Evolutionary conservation across 176 grass and related monocot genomes (phyloP).

Genomic region (Raddia distichophylla): DNA sequence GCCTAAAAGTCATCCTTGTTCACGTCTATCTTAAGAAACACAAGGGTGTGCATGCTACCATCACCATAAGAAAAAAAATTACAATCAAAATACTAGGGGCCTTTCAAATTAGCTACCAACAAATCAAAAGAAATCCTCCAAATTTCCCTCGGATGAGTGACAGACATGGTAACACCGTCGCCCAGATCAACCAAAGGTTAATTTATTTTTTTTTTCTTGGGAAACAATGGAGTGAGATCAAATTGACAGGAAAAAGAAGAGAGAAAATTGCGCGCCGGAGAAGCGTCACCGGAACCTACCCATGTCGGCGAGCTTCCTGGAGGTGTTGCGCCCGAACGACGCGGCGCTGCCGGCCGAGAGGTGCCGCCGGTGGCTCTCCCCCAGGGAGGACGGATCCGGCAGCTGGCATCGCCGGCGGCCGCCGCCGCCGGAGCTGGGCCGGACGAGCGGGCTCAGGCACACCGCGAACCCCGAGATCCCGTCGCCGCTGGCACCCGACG

Average conservation of each 20-base stretch:
- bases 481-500: conserved; percentile 35
- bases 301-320: conserved; percentile 63
- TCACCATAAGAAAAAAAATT: not conserved
- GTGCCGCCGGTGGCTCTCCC: conserved; percentile 52
- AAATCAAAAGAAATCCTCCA: not conserved
- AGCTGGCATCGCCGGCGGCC: conserved; percentile 49
- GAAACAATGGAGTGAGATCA: not conserved
- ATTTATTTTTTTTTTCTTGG: conserved; percentile 21
- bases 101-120: not conserved
- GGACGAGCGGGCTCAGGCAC: conserved; percentile 62
- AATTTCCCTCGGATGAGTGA: not conserved
- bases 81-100: not conserved
- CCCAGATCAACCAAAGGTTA: conserved; percentile 28
- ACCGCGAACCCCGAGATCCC: conserved; percentile 58
- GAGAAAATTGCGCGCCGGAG: not conserved
- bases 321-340: conserved; percentile 53
- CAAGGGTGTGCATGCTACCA: too few species aligned
- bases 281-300: conserved; percentile 57
- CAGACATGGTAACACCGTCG: conserved; percentile 19
- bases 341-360: conserved; percentile 44
- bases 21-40: conserved; percentile 7
- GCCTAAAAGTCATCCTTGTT: conserved; percentile 20
- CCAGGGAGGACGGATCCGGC: conserved; percentile 21
- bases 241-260: not conserved
- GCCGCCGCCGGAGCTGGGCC: conserved; percentile 41